Percentiles rank a stretch among this genome's conserved stretches.
phyloP scores from a whole-genome alignment of 1,139 yeast species.

The Candida sanyaensis region DNA sequence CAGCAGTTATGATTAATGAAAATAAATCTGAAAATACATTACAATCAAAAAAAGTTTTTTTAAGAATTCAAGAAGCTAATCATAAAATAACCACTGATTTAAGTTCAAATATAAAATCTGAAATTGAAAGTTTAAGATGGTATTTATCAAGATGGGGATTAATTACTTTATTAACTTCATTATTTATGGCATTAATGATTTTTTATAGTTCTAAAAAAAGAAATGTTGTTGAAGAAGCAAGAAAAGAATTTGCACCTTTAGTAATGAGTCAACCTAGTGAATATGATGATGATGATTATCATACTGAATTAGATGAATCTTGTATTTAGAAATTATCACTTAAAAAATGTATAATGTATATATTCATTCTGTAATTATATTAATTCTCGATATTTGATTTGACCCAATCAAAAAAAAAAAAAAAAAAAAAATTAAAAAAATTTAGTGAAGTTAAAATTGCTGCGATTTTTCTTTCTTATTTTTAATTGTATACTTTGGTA shows the following conservation, averaged over 20 bases:
- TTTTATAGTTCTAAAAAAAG: conserved; percentile 38
- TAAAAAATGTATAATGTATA: too few relatives aligned
- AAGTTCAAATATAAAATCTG: conserved; percentile 79
- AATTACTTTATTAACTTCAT: conserved; percentile 53
- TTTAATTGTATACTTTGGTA: neutral
- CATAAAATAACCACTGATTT: conserved; percentile 85
- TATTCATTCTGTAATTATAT: too few relatives aligned
- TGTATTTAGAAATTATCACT: too few relatives aligned
- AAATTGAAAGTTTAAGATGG: conserved; percentile 90
- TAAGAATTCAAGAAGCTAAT: conserved; percentile 79
- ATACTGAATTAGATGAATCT: conserved; percentile 40
- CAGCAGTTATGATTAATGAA: conserved; percentile 83
- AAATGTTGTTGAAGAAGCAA: conserved; percentile 25
- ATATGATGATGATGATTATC: conserved; percentile 49
- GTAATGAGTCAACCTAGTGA: conserved; percentile 52
- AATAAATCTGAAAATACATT: conserved; percentile 84
- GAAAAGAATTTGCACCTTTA: conserved; percentile 44
- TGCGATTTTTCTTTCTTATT: neutral
- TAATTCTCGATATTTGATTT: too few relatives aligned
- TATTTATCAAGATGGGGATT: conserved; percentile 88
- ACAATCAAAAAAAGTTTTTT: conserved; percentile 67
- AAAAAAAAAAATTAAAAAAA: too few relatives aligned
- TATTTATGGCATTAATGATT: conserved; percentile 45
- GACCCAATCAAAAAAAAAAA: too few relatives aligned
- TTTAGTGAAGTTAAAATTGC: too few relatives aligned